Evolutionary conservation across 2,329 filamentous ascomycete species (phyloP).

Genomic region (Berkeleyomyces basicola): DNA sequence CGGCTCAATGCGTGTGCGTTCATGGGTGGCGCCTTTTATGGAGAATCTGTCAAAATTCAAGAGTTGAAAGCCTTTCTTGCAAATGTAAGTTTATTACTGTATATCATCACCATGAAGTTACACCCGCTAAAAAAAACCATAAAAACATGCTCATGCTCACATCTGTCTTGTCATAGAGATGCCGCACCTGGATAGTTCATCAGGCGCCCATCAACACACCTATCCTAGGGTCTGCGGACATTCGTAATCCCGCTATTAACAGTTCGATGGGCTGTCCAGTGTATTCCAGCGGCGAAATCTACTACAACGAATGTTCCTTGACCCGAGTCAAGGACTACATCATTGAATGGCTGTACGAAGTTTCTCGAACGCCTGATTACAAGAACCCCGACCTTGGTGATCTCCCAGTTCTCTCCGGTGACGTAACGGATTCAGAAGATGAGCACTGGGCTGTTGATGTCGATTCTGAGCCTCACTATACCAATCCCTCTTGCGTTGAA

Average conservation of each 20-base stretch:
- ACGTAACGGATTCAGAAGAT: not conserved
- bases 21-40: constrained; percentile 30
- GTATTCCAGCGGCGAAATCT: constrained; percentile 48
- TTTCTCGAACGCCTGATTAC: constrained; percentile 27
- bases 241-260: constrained; percentile 24
- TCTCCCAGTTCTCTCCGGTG: not conserved
- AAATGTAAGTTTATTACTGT: constrained; percentile 26
- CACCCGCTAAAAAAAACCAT: not conserved
- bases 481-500: not conserved
- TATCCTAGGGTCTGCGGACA: constrained; percentile 36
- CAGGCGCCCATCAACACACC: constrained; percentile 33
- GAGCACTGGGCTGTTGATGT: not conserved
- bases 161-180: constrained; percentile 27
- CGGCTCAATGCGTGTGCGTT: constrained; percentile 33
- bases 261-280: constrained; percentile 44
- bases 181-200: constrained; percentile 44
- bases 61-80: constrained; percentile 33
- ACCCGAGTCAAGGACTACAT: constrained; percentile 36
- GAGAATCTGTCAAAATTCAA: constrained; percentile 25
- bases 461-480: not conserved
- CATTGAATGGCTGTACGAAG: constrained; percentile 43
- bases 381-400: constrained; percentile 24
- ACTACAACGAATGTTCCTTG: constrained; percentile 46
- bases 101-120: not conserved
- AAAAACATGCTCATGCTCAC: constrained; percentile 16